These are phyloP conservation scores for Lachnellula subtilissima DNA, from an alignment of 2,329 filamentous ascomycete species.

Conservation along the genomic window DNA sequence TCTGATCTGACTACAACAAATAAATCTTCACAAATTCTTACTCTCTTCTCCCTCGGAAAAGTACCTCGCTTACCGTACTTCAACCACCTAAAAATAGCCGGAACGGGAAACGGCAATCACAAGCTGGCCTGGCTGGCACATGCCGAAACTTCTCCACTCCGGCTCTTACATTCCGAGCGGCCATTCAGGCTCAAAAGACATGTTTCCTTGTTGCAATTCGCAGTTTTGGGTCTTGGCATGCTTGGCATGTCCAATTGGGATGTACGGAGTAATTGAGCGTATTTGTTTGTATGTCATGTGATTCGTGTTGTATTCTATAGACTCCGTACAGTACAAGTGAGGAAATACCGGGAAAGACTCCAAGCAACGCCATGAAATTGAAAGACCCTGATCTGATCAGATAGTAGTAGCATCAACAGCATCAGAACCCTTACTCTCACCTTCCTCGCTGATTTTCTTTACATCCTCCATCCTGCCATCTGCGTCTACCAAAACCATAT, in stretches of 20 bases:
- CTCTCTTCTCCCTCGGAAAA: background rate
- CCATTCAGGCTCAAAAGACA: background rate
- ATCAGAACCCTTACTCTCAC: constrained; percentile 18
- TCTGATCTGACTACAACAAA: too few species aligned
- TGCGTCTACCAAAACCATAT: constrained; percentile 10
- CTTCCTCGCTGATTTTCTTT: constrained; percentile 12
- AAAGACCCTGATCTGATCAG: constrained; percentile 2
- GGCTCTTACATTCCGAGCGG: too few species aligned
- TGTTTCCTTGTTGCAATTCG: constrained; percentile 14
- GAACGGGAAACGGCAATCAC: background rate
- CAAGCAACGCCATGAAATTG: background rate
- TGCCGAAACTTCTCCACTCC: background rate
- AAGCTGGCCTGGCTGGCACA: background rate
- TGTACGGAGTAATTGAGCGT: background rate
- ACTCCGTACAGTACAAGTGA: too few species aligned
- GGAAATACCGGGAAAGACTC: background rate
- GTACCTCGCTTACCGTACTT: background rate
- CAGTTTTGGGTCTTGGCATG: constrained; percentile 15
- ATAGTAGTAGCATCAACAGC: constrained; percentile 17
- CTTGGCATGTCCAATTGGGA: constrained; percentile 1
- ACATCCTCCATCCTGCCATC: constrained; percentile 20
- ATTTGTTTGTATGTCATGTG: background rate
- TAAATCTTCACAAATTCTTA: background rate
- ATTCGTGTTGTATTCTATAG: background rate
- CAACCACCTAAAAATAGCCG: background rate